phyloP scores from a whole-genome alignment of 306 rosid species.

The Ormosia semicastrata region DNA sequence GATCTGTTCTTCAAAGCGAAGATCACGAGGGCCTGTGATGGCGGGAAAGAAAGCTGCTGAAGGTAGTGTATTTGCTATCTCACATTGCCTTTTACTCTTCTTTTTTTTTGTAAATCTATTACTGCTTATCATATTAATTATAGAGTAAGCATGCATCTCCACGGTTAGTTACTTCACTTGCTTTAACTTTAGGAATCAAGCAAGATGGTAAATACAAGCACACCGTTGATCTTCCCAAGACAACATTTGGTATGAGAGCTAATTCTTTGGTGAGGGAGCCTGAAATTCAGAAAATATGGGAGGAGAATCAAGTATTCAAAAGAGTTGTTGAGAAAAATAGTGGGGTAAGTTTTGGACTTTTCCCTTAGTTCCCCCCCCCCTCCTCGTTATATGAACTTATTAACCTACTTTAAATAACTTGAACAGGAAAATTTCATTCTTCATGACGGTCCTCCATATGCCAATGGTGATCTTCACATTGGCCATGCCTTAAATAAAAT shows the following conservation, averaged over 20 bases:
- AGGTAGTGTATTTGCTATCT: constrained; percentile 45
- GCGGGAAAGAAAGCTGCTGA: constrained; percentile 80
- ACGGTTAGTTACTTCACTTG: constrained; percentile 29
- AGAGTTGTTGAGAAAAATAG: constrained; percentile 70
- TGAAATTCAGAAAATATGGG: constrained; percentile 95
- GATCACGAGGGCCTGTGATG: constrained; percentile 90
- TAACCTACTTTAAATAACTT: constrained; percentile 31
- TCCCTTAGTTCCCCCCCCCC: not conserved
- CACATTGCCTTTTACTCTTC: not conserved
- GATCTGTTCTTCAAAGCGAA: constrained; percentile 67
- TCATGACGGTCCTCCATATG: constrained; percentile 98
- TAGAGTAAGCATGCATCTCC: constrained; percentile 2
- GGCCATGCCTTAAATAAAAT: constrained; percentile 96
- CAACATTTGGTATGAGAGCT: constrained; percentile 91
- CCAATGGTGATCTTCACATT: constrained; percentile 98
- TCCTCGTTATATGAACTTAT: constrained; percentile 20
- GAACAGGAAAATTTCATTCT: constrained; percentile 79
- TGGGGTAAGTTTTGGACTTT: constrained; percentile 59
- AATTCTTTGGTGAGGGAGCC: constrained; percentile 83
- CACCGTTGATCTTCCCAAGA: constrained; percentile 95
- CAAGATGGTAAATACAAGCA: constrained; percentile 95
- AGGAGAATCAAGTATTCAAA: constrained; percentile 75
- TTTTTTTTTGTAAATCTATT: not conserved
- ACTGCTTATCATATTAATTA: constrained; percentile 13
- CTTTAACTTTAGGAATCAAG: constrained; percentile 55